Evolutionary conservation across 2,329 filamentous ascomycete species (phyloP).

Genomic region (Geosmithia putterillii): DNA sequence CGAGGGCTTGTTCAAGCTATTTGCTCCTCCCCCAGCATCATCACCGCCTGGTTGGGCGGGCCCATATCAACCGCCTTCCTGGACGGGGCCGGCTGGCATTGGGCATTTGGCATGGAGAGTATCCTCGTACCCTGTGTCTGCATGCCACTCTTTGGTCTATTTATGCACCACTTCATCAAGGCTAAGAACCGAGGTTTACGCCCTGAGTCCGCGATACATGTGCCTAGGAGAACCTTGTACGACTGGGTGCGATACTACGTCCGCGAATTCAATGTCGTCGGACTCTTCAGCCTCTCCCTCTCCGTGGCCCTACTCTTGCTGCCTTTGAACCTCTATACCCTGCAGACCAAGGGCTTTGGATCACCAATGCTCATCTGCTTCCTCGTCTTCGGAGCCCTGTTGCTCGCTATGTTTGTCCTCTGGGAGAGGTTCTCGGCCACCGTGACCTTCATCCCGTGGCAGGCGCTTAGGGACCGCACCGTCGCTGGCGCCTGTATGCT

Average conservation of each 20-base stretch:
- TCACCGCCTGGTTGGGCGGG: conserved; percentile 48
- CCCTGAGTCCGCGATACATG: conserved; percentile 12
- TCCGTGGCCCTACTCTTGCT: conserved; percentile 51
- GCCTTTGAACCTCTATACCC: conserved; percentile 44
- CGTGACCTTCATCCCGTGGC: conserved; percentile 41
- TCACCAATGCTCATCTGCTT: conserved; percentile 44
- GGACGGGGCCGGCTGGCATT: conserved; percentile 36
- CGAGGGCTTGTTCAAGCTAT: conserved; percentile 31
- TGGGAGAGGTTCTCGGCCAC: conserved; percentile 46
- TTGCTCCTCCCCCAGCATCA: conserved; percentile 43
- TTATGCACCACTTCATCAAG: conserved; percentile 39
- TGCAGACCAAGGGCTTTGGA: conserved; percentile 36
- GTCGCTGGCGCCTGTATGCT: conserved; percentile 20
- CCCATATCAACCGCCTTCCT: conserved; percentile 40
- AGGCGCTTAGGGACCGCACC: conserved; percentile 36
- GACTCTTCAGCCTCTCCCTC: conserved; percentile 42
- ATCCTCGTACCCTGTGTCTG: conserved; percentile 48
- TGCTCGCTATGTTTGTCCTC: conserved; percentile 40
- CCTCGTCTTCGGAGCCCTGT: conserved; percentile 46
- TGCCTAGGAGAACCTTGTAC: no score
- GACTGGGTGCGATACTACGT: conserved; percentile 19
- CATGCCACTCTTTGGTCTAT: conserved; percentile 39
- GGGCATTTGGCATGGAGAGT: conserved; percentile 26
- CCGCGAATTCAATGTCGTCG: conserved; percentile 45
- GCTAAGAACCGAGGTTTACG: conserved; percentile 20